Percentiles rank a stretch among this genome's conserved stretches.
phyloP scores from a whole-genome alignment of 2,329 filamentous ascomycete genomes.

The Colletotrichum siamense region DNA sequence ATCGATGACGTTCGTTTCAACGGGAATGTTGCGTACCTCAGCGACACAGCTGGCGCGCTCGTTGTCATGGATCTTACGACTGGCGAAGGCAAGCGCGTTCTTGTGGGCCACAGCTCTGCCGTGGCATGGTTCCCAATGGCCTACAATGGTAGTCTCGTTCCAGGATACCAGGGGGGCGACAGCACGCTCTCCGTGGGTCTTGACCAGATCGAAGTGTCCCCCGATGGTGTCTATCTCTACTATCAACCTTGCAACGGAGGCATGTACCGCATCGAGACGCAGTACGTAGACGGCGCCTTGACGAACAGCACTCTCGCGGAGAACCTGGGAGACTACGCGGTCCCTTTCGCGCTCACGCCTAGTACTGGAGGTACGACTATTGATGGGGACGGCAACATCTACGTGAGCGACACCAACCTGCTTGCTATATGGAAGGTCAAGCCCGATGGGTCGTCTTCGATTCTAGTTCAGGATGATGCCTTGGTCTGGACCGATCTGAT shows the following conservation, averaged over 20 bases:
- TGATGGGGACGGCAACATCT: background rate
- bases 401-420: background rate
- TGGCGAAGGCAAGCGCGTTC: background rate
- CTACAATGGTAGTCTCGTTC: background rate
- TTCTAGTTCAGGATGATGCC: background rate
- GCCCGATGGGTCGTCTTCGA: background rate
- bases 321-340: background rate
- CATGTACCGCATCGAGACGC: constrained; percentile 1
- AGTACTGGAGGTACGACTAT: background rate
- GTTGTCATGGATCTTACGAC: background rate
- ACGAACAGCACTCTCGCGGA: background rate
- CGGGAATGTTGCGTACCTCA: background rate
- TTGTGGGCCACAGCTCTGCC: background rate
- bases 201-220: background rate
- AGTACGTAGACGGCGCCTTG: background rate
- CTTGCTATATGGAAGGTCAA: background rate
- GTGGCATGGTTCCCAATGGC: background rate
- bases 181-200: background rate
- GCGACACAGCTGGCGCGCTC: background rate
- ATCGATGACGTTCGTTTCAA: background rate
- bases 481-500: background rate
- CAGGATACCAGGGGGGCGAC: background rate
- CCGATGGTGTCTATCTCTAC: background rate
- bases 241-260: constrained; percentile 7
- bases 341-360: background rate